Percentiles rank a stretch among this genome's conserved stretches.
phyloP scores from a whole-genome alignment of 768 basidiomycete species.

The Auricularia heimuer region DNA sequence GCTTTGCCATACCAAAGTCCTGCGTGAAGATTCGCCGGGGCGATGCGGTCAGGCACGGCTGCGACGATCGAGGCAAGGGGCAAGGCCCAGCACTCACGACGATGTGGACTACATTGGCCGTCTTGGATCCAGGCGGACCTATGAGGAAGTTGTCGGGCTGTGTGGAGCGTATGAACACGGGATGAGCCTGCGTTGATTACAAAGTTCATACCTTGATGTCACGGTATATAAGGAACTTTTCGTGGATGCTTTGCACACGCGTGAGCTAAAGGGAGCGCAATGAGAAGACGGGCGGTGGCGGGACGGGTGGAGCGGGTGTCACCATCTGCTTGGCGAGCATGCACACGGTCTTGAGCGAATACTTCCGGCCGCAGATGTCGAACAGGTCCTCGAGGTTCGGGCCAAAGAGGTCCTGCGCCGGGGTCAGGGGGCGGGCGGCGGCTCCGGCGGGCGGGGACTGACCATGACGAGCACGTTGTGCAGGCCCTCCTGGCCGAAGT shows the following conservation, averaged over 20 bases:
- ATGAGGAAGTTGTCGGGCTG: conserved; percentile 94
- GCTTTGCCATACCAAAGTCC: conserved; percentile 99
- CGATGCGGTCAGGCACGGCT: conserved; percentile 5
- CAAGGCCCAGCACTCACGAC: conserved; percentile 44
- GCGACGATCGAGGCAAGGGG: conserved; percentile 1
- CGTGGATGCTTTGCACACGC: conserved; percentile 94
- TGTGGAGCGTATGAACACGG: neutral
- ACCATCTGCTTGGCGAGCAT: conserved; percentile 99
- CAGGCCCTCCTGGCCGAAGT: conserved; percentile 97
- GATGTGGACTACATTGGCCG: conserved; percentile 77
- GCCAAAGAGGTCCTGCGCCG: conserved; percentile 66
- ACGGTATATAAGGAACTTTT: conserved; percentile 96
- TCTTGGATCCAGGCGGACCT: conserved; percentile 86
- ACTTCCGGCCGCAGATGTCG: conserved; percentile 98
- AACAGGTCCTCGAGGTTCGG: conserved; percentile 97
- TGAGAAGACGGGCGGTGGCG: conserved; percentile 1
- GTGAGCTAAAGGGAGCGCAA: conserved; percentile 53
- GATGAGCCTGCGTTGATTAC: neutral
- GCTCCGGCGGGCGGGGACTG: conserved; percentile 16
- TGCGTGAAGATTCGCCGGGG: conserved; percentile 12
- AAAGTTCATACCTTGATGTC: conserved; percentile 61
- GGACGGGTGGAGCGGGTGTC: conserved; percentile 19
- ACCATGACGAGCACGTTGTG: conserved; percentile 66
- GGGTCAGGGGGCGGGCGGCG: conserved; percentile 46
- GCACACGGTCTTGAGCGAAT: conserved; percentile 94